phyloP scores from a whole-genome alignment of 1,139 yeast genomes.

The Yamadazyma epiphylla region DNA sequence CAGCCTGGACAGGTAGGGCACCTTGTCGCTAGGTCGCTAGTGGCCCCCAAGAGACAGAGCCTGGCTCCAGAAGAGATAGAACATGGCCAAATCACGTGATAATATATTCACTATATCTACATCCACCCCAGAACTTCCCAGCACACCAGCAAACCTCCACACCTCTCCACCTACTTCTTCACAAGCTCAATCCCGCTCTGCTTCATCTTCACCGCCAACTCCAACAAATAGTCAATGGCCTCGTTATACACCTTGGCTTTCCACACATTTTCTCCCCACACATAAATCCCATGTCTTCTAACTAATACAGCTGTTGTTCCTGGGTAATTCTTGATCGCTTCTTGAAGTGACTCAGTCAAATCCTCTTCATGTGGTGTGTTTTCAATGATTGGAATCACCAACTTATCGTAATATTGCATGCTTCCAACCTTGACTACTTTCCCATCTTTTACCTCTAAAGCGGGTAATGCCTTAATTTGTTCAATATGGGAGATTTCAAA shows the following conservation, averaged over 20 bases:
- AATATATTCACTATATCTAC: too few relatives aligned
- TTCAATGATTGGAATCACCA: conserved; percentile 85
- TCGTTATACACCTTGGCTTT: conserved; percentile 92
- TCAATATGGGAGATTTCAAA: conserved; percentile 80
- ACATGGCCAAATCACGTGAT: too few relatives aligned
- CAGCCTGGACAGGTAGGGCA: too few relatives aligned
- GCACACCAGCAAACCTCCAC: background rate
- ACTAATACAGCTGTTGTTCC: conserved; percentile 82
- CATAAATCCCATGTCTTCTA: conserved; percentile 90
- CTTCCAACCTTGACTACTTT: conserved; percentile 62
- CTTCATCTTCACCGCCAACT: conserved; percentile 79
- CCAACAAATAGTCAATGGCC: conserved; percentile 86
- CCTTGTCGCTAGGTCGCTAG: too few relatives aligned
- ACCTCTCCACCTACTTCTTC: conserved; percentile 26
- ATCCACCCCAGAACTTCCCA: conserved; percentile 1
- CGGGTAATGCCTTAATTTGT: conserved; percentile 89
- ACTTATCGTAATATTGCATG: conserved; percentile 67
- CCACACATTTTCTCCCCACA: conserved; percentile 93
- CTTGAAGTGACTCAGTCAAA: conserved; percentile 61
- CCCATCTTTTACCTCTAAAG: conserved; percentile 31
- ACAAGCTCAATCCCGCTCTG: conserved; percentile 52
- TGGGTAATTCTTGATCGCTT: conserved; percentile 67
- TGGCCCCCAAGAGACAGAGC: too few relatives aligned
- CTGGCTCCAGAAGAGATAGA: too few relatives aligned
- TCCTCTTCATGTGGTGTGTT: conserved; percentile 89